Percentiles rank a stretch among this genome's conserved stretches.
Evolutionary conservation across 2,329 filamentous ascomycete species (phyloP).

Genomic region (Diaporthe sp.): DNA sequence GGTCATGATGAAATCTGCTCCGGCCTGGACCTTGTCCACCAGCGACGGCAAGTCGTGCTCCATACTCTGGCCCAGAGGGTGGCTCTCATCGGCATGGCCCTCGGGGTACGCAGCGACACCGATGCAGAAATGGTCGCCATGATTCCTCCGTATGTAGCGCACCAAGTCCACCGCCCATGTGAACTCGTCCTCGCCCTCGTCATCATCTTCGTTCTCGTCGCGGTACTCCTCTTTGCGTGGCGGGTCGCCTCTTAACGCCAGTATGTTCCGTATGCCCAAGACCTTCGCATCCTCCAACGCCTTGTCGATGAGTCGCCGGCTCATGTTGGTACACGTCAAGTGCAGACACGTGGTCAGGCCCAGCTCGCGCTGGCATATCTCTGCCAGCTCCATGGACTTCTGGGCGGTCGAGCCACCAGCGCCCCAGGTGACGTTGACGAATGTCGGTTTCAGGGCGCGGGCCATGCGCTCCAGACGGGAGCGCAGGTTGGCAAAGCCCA

Average conservation of each 20-base stretch:
- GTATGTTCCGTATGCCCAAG: slow-evolving; percentile 91
- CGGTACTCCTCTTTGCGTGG: slow-evolving; percentile 90
- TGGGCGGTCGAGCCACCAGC: slow-evolving; percentile 91
- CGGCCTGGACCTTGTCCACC: slow-evolving; percentile 89
- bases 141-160: slow-evolving; percentile 83
- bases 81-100: slow-evolving; percentile 90
- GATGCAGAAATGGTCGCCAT: slow-evolving; percentile 96
- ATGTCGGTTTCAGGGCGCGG: slow-evolving; percentile 87
- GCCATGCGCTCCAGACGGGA: slow-evolving; percentile 96
- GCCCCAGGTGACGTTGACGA: slow-evolving; percentile 98
- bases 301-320: slow-evolving; percentile 83
- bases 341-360: slow-evolving; percentile 95
- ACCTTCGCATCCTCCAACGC: slow-evolving; percentile 91
- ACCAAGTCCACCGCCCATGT: slow-evolving; percentile 91
- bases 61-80: slow-evolving; percentile 75
- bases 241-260: slow-evolving; percentile 91
- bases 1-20: slow-evolving; percentile 98
- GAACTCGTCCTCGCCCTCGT: slow-evolving; percentile 83
- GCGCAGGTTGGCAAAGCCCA: slow-evolving; percentile 94
- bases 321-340: slow-evolving; percentile 98
- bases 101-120: slow-evolving; percentile 96
- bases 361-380: slow-evolving; percentile 92
- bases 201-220: slow-evolving; percentile 65
- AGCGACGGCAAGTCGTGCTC: slow-evolving; percentile 90
- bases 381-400: slow-evolving; percentile 93